Conservation (phyloP, 2,329 filamentous ascomycete species). For the Tolypocladium sp. region DNA sequence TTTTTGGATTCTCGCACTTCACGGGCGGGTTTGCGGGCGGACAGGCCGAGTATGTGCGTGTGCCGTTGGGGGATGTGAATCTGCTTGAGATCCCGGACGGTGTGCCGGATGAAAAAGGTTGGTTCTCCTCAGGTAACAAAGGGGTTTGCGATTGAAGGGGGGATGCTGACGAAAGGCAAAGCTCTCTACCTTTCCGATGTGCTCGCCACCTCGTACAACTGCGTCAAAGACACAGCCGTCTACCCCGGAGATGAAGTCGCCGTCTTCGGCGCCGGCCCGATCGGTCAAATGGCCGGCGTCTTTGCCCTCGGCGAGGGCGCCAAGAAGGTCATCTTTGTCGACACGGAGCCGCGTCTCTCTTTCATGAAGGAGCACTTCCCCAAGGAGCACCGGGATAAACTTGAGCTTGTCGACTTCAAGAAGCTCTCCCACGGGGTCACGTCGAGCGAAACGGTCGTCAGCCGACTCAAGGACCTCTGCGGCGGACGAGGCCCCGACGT, state of each 20-base stretch:
- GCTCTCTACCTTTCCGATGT: constrained; percentile 73
- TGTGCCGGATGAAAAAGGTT: constrained; percentile 74
- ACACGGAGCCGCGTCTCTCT: constrained; percentile 61
- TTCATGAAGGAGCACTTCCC: constrained; percentile 56
- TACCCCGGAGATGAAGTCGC: constrained; percentile 68
- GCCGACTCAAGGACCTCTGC: constrained; percentile 63
- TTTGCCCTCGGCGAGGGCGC: constrained; percentile 71
- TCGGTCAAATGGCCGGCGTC: constrained; percentile 74
- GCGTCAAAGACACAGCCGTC: constrained; percentile 76
- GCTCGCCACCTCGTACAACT: constrained; percentile 69
- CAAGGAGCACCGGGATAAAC: constrained; percentile 34
- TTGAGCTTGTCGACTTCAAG: constrained; percentile 63
- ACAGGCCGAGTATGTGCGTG: constrained; percentile 78
- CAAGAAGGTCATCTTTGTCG: constrained; percentile 67
- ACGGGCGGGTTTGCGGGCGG: constrained; percentile 82
- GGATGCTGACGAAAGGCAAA: constrained; percentile 1
- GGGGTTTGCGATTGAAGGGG: too few relatives aligned
- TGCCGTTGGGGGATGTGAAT: constrained; percentile 74
- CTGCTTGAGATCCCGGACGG: constrained; percentile 68
- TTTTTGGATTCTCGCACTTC: constrained; percentile 69
- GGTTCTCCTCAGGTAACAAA: too few relatives aligned
- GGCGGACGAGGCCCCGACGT: constrained; percentile 67
- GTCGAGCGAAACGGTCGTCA: constrained; percentile 53
- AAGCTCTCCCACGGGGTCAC: constrained; percentile 48
- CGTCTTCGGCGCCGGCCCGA: constrained; percentile 78